These are phyloP conservation scores for Auricularia sp. DNA, from an alignment of 768 basidiomycete species.

Conservation along the genomic window DNA sequence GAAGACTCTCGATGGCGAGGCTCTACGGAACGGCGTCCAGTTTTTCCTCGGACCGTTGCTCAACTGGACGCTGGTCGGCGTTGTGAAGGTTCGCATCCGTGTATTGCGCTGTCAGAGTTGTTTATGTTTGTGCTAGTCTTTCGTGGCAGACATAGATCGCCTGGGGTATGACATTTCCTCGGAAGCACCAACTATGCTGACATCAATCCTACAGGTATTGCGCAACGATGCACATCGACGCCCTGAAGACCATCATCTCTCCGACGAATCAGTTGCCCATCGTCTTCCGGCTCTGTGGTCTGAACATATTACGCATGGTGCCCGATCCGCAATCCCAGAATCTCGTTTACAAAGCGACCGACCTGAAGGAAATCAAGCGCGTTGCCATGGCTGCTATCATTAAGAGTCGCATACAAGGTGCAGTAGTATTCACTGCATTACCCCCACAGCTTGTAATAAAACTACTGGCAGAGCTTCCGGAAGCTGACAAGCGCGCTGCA, in stretches of 20 bases:
- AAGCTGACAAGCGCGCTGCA: background rate
- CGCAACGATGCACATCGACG: slow-evolving; percentile 45
- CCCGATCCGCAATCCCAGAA: slow-evolving; percentile 31
- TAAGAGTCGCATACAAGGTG: background rate
- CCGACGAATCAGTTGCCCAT: slow-evolving; percentile 56
- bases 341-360: slow-evolving; percentile 2
- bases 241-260: slow-evolving; percentile 55
- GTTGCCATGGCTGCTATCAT: background rate
- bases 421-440: too few relatives aligned
- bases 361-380: background rate
- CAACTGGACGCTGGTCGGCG: slow-evolving; percentile 72
- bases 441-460: too few relatives aligned
- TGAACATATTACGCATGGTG: slow-evolving; percentile 38
- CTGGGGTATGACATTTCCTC: slow-evolving; percentile 32
- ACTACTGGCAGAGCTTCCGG: background rate
- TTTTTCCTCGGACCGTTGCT: slow-evolving; percentile 67
- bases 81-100: slow-evolving; percentile 35
- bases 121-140: slow-evolving; percentile 12
- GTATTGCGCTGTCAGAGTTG: background rate
- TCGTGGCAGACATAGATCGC: slow-evolving; percentile 51
- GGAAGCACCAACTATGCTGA: background rate
- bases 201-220: slow-evolving; percentile 29
- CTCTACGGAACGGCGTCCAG: slow-evolving; percentile 62
- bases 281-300: slow-evolving; percentile 55
- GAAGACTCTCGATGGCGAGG: slow-evolving; percentile 56